Percentiles rank a stretch among this genome's conserved stretches.
Evolutionary conservation across 2,329 filamentous ascomycete genomes (phyloP).

Genomic region (Niveomyces coronatus): DNA sequence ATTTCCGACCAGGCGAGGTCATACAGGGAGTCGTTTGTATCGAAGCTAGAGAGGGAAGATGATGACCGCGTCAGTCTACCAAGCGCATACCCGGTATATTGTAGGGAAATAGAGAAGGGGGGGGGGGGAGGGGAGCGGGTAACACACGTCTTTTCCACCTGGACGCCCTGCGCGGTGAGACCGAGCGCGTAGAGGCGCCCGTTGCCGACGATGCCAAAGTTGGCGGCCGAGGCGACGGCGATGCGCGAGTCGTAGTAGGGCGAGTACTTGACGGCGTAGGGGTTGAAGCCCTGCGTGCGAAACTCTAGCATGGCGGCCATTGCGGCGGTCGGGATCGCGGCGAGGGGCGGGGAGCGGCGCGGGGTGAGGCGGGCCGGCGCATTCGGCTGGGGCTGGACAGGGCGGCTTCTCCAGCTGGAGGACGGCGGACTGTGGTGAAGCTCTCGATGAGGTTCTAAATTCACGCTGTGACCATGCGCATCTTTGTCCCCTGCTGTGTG

Average conservation of each 20-base stretch:
- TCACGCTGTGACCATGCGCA: too few relatives aligned
- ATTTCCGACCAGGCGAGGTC: slow-evolving; percentile 92
- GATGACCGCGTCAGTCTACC: background rate
- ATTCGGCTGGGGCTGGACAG: background rate
- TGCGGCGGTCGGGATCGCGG: slow-evolving; percentile 11
- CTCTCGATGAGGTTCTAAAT: too few relatives aligned
- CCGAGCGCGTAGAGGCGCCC: slow-evolving; percentile 78
- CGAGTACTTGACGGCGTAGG: slow-evolving; percentile 95
- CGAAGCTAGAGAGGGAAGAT: slow-evolving; percentile 50
- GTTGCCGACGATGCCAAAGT: slow-evolving; percentile 96
- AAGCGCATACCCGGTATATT: background rate
- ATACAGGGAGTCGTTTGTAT: slow-evolving; percentile 94
- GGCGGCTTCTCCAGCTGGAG: background rate
- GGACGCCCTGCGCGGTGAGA: slow-evolving; percentile 72
- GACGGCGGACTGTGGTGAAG: background rate
- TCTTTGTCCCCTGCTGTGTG: too few relatives aligned
- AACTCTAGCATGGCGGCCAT: slow-evolving; percentile 78
- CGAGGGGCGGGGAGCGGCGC: background rate
- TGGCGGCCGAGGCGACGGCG: slow-evolving; percentile 81
- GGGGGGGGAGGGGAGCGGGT: background rate
- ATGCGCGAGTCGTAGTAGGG: slow-evolving; percentile 95
- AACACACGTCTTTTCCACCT: slow-evolving; percentile 67
- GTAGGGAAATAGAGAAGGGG: background rate
- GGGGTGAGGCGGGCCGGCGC: background rate
- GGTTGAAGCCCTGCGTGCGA: slow-evolving; percentile 87